phyloP scores from a whole-genome alignment of 2,329 filamentous ascomycete genomes.

The Xylaria sp. region DNA sequence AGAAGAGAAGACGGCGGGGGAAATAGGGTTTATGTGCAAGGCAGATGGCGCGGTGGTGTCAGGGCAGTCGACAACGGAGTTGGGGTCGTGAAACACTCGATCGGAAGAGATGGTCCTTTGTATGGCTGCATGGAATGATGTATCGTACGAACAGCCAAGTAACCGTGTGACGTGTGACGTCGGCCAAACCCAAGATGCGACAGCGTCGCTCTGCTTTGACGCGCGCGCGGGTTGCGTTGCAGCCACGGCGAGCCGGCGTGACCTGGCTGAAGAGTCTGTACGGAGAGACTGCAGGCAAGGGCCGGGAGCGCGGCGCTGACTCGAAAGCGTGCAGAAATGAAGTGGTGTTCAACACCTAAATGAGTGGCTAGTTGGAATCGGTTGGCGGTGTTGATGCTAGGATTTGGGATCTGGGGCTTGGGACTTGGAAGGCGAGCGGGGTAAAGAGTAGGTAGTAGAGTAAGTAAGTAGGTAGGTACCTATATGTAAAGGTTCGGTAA shows the following conservation, averaged over 20 bases:
- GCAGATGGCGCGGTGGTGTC: background rate
- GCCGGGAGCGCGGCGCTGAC: slow-evolving; percentile 27
- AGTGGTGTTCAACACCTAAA: slow-evolving; percentile 25
- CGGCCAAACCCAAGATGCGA: slow-evolving; percentile 24
- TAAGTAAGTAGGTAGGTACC: background rate
- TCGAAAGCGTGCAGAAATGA: slow-evolving; percentile 28
- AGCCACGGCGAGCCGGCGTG: background rate
- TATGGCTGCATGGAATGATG: slow-evolving; percentile 36
- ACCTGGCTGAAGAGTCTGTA: background rate
- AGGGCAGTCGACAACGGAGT: background rate
- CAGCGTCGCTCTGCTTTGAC: background rate
- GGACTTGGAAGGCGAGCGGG: slow-evolving; percentile 26
- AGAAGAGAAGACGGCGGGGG: background rate
- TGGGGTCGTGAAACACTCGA: slow-evolving; percentile 29
- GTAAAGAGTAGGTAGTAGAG: slow-evolving; percentile 15
- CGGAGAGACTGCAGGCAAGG: background rate
- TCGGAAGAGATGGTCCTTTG: slow-evolving; percentile 35
- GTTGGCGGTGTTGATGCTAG: slow-evolving; percentile 15
- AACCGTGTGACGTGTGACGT: slow-evolving; percentile 28
- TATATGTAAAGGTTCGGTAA: no score
- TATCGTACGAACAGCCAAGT: slow-evolving; percentile 34
- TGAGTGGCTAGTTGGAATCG: background rate
- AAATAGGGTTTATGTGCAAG: slow-evolving; percentile 15
- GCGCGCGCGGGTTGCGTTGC: background rate
- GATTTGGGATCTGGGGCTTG: slow-evolving; percentile 10